A percentile compares a stretch with the other conserved stretches of the same genome.
Evolutionary conservation across 495 filamentous ascomycete species (phyloP).

Genomic region (Tuber calosporum): DNA sequence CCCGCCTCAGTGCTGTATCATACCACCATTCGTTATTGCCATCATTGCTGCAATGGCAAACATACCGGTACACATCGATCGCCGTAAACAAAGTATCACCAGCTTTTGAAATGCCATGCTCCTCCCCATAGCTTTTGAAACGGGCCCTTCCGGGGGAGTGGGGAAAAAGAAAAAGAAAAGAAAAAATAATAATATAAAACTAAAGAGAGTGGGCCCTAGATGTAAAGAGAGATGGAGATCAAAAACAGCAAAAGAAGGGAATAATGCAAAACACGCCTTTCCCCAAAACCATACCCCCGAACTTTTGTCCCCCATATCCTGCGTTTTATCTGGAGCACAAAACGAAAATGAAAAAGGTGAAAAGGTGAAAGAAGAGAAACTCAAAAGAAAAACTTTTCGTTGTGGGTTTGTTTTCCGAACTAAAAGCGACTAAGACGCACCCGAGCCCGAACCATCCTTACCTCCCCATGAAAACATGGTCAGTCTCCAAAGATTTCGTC

Average conservation of each 20-base stretch:
- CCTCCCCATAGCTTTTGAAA: neutral
- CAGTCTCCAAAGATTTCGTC: neutral
- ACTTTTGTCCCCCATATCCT: constrained; percentile 11
- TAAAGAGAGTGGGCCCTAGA: neutral
- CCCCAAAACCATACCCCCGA: constrained; percentile 1
- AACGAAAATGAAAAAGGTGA: constrained; percentile 12
- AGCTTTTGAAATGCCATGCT: neutral
- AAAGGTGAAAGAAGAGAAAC: constrained; percentile 22
- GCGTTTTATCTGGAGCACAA: constrained; percentile 7
- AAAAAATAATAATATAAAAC: constrained; percentile 2
- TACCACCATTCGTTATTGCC: neutral
- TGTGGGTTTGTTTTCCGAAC: neutral
- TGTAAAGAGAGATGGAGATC: constrained; percentile 9
- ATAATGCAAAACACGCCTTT: constrained; percentile 9
- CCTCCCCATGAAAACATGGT: neutral
- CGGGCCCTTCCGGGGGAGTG: neutral
- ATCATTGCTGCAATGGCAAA: neutral
- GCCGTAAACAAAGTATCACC: neutral
- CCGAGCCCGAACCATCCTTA: neutral
- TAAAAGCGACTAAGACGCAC: neutral
- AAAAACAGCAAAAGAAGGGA: constrained; percentile 8
- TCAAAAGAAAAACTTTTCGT: constrained; percentile 21
- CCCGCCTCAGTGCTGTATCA: neutral
- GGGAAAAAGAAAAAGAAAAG: neutral
- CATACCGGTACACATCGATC: neutral